These are phyloP conservation scores for Colletotrichum falcatum DNA, from an alignment of 2,329 filamentous ascomycete species.

Conservation along the genomic window DNA sequence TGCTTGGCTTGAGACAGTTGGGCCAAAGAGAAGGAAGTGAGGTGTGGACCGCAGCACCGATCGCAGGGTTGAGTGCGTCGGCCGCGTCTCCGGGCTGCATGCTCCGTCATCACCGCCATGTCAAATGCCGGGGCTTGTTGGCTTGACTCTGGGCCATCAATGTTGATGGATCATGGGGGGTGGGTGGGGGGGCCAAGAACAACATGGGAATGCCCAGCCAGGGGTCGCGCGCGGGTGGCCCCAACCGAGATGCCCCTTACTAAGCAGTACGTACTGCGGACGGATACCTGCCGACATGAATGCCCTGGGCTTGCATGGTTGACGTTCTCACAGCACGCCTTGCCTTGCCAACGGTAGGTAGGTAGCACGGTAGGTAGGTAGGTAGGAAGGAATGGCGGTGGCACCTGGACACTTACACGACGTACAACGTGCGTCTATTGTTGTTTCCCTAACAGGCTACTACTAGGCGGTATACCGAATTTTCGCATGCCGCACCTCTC, in stretches of 20 bases:
- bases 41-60: slow-evolving; percentile 31
- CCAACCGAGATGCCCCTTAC: neutral
- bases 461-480: neutral
- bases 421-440: neutral
- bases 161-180: neutral
- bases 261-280: neutral
- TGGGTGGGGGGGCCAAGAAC: neutral
- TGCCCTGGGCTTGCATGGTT: neutral
- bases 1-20: slow-evolving; percentile 30
- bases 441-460: neutral
- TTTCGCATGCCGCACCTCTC: slow-evolving; percentile 29
- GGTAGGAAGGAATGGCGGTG: too few relatives aligned
- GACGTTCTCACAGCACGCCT: neutral
- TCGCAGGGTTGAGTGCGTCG: slow-evolving; percentile 21
- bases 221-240: neutral
- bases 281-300: neutral
- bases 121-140: slow-evolving; percentile 11
- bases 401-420: too few relatives aligned
- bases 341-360: neutral
- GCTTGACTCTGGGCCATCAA: neutral
- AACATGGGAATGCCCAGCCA: neutral
- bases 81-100: slow-evolving; percentile 21
- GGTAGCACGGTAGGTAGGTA: too few relatives aligned
- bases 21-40: slow-evolving; percentile 16
- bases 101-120: neutral